These are phyloP conservation scores for Imleria badia DNA, from an alignment of 768 basidiomycete genomes.

Conservation along the genomic window DNA sequence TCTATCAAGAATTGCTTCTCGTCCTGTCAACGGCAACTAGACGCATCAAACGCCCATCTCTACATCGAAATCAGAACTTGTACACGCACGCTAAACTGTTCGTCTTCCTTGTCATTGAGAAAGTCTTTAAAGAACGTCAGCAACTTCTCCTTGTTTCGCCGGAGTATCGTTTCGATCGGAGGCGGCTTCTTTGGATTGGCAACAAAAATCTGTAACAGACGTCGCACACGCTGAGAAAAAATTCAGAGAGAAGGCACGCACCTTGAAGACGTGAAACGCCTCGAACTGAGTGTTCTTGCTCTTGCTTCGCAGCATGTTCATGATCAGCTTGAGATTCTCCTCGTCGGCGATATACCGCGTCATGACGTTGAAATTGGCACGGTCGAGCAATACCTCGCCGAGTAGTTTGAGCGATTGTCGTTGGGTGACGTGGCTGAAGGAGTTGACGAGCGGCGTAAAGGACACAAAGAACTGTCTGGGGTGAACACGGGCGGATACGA, in stretches of 20 bases:
- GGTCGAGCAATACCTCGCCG: conserved; percentile 95
- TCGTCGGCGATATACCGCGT: conserved; percentile 95
- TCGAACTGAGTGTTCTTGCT: conserved; percentile 99
- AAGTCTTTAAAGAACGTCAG: conserved; percentile 89
- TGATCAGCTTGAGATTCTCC: conserved; percentile 99
- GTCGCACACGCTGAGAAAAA: neutral
- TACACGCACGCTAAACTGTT: conserved; percentile 88
- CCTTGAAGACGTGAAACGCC: conserved; percentile 99
- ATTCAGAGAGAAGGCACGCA: conserved; percentile 31
- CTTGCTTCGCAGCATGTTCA: conserved; percentile 97
- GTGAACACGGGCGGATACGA: neutral
- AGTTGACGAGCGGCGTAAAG: conserved; percentile 89
- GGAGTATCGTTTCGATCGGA: conserved; percentile 87
- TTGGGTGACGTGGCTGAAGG: conserved; percentile 98
- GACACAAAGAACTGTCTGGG: conserved; percentile 87
- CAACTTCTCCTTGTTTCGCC: conserved; percentile 93
- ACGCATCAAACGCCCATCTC: neutral
- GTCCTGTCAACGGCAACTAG: conserved; percentile 43
- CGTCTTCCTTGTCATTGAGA: conserved; percentile 99
- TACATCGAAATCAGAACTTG: too few species aligned
- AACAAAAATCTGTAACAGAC: conserved; percentile 75
- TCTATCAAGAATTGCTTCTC: conserved; percentile 96
- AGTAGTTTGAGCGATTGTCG: conserved; percentile 97
- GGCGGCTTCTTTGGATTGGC: conserved; percentile 99
- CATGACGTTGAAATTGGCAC: conserved; percentile 99